Evolutionary conservation across 805 yeast genomes (phyloP).

Genomic region (Yamadazyma olivae): DNA sequence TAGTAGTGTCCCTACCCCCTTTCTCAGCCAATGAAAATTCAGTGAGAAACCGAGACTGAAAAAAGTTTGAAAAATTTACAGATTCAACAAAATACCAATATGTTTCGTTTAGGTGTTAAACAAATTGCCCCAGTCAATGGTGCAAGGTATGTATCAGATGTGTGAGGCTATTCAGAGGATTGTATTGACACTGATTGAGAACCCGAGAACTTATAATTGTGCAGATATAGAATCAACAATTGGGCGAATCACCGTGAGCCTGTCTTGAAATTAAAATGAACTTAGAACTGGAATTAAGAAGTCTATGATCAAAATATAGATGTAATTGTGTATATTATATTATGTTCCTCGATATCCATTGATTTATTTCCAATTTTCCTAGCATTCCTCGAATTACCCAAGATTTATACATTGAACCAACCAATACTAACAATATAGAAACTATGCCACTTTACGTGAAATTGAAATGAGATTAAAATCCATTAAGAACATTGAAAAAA

Average conservation of each 20-base stretch:
- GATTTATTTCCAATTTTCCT: no score
- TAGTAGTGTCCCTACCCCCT: constrained; percentile 11
- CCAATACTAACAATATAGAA: constrained; percentile 46
- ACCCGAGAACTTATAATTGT: no score
- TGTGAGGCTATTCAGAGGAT: background rate
- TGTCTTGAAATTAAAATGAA: no score
- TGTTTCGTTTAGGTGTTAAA: constrained; percentile 55
- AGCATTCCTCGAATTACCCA: no score
- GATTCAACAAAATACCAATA: constrained; percentile 15
- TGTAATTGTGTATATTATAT: no score
- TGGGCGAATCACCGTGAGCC: no score
- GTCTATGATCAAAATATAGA: no score
- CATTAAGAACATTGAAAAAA: constrained; percentile 97
- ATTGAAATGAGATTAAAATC: constrained; percentile 97
- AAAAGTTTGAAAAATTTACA: constrained; percentile 1
- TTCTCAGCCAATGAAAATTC: constrained; percentile 17
- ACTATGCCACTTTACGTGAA: constrained; percentile 97
- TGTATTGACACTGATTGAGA: no score
- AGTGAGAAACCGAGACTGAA: constrained; percentile 9
- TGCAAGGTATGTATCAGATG: constrained; percentile 45
- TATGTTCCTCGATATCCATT: no score
- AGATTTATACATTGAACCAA: no score
- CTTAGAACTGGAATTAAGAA: no score
- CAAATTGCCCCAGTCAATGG: constrained; percentile 49
- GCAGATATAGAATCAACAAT: no score